Evolutionary conservation across 495 filamentous ascomycete species (phyloP).

Genomic region (Lichina pygmaea): DNA sequence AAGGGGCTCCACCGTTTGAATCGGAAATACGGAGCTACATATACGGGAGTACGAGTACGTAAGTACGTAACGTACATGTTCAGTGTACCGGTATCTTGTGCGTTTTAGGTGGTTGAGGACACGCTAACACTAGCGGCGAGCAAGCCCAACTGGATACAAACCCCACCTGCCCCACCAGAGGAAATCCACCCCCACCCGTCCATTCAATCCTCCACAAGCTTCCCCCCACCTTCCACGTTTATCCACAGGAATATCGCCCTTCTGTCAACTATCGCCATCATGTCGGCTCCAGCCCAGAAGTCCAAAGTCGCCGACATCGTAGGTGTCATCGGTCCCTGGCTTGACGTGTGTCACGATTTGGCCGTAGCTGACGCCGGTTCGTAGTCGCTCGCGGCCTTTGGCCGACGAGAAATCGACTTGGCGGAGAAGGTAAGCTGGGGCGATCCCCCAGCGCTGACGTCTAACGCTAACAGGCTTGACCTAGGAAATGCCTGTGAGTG

Average conservation of each 20-base stretch:
- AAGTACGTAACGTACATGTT: no score
- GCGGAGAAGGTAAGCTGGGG: conserved; percentile 46
- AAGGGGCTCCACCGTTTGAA: no score
- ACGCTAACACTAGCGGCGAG: no score
- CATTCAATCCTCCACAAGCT: neutral
- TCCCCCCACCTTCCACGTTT: neutral
- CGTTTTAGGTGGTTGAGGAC: no score
- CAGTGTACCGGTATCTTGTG: no score
- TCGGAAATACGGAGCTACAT: no score
- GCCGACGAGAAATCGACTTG: conserved; percentile 95
- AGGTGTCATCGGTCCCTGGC: conserved; percentile 10
- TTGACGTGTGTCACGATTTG: neutral
- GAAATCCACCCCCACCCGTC: neutral
- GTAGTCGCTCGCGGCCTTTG: conserved; percentile 59
- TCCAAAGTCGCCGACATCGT: conserved; percentile 97
- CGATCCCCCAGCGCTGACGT: neutral
- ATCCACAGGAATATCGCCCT: no score
- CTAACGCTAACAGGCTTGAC: neutral
- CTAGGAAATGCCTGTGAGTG: conserved; percentile 13
- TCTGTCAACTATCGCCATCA: conserved; percentile 8
- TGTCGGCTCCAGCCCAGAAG: conserved; percentile 65
- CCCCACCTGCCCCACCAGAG: no score
- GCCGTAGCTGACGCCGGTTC: neutral
- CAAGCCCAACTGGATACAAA: no score
- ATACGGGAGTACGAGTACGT: no score